Conservation (phyloP, 306 rosid species). For the Castanea sativa region DNA sequence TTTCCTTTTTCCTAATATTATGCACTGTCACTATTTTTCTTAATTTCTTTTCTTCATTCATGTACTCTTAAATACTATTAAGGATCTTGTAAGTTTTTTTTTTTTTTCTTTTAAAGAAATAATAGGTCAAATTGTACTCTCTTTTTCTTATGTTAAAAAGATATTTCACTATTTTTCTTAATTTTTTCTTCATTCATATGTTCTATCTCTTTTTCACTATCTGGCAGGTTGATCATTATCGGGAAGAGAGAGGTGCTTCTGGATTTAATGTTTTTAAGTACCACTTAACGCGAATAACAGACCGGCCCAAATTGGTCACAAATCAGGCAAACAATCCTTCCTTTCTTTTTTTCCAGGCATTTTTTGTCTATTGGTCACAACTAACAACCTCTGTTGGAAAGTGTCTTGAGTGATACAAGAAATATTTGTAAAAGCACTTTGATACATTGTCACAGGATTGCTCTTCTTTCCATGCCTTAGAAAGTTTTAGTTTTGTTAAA, state of each 20-base stretch:
- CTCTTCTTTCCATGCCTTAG: not conserved
- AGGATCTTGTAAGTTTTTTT: not conserved
- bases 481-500: no score
- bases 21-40: not conserved
- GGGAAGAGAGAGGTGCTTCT: conserved; percentile 89
- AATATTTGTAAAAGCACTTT: not conserved
- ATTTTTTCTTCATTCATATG: no score
- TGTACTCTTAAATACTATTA: not conserved
- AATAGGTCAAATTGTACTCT: not conserved
- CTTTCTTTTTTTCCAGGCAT: not conserved
- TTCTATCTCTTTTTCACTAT: not conserved
- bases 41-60: not conserved
- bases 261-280: conserved; percentile 83
- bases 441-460: not conserved
- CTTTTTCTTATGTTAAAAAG: no score
- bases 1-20: not conserved
- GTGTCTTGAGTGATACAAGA: not conserved
- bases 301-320: conserved; percentile 73
- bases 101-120: not conserved
- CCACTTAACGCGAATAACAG: conserved; percentile 75
- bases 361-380: not conserved
- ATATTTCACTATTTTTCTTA: no score
- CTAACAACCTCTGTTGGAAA: not conserved
- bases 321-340: conserved; percentile 55
- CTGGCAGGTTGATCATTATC: conserved; percentile 63